A percentile compares a stretch with the other conserved stretches of the same genome.
Evolutionary conservation across 2,329 filamentous ascomycete genomes (phyloP).

Genomic region (Scytalidium sp.): DNA sequence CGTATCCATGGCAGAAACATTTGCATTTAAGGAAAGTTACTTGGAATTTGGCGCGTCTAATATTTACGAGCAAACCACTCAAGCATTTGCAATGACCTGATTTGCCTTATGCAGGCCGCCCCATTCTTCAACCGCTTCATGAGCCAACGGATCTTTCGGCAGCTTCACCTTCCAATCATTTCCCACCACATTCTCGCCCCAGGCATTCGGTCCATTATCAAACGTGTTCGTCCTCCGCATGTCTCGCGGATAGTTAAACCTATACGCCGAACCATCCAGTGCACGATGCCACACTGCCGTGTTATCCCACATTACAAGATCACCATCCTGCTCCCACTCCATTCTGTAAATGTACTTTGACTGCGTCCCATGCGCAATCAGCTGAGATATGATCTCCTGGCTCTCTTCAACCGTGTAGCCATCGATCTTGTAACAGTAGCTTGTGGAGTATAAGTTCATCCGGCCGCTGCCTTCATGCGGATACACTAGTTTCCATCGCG

Average conservation of each 20-base stretch:
- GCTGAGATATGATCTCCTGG: constrained; percentile 28
- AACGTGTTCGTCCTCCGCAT: constrained; percentile 24
- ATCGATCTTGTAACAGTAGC: constrained; percentile 49
- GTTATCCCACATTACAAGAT: constrained; percentile 60
- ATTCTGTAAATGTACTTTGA: constrained; percentile 42
- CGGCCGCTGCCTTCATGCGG: constrained; percentile 47
- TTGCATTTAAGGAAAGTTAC: too few relatives aligned
- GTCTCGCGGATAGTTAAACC: constrained; percentile 17
- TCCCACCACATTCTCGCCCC: constrained; percentile 31
- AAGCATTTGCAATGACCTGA: too few relatives aligned
- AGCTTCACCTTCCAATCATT: constrained; percentile 28
- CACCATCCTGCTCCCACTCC: constrained; percentile 43
- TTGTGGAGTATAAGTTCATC: constrained; percentile 47
- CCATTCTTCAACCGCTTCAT: too few relatives aligned
- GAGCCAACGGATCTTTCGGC: too few relatives aligned
- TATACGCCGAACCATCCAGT: constrained; percentile 17
- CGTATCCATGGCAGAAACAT: too few relatives aligned
- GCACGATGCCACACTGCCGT: constrained; percentile 51
- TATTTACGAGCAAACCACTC: too few relatives aligned
- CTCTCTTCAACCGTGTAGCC: constrained; percentile 34
- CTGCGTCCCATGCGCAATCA: constrained; percentile 35
- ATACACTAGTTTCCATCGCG: constrained; percentile 39
- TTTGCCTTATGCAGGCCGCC: too few relatives aligned
- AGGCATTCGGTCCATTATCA: constrained; percentile 21
- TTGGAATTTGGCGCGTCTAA: too few relatives aligned